A percentile compares a stretch with the other conserved stretches of the same genome.
Conservation (phyloP, 2,329 filamentous ascomycete genomes). For the Ceratocystis cubensis region DNA sequence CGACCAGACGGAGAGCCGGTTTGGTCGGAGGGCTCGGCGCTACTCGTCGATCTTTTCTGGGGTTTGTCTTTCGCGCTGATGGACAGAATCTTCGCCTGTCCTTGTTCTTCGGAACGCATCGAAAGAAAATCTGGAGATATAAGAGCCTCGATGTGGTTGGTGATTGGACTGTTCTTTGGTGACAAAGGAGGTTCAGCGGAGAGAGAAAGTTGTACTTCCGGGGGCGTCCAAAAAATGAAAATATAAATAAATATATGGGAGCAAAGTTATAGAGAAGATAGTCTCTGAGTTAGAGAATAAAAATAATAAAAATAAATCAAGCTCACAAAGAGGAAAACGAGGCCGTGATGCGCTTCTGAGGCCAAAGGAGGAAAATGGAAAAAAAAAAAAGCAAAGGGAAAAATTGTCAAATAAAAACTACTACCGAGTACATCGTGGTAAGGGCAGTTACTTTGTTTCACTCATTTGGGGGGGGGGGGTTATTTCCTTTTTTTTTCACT, state of each 20-base stretch:
- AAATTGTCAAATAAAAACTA: constrained; percentile 2
- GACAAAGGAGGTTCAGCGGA: neutral
- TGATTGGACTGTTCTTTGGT: neutral
- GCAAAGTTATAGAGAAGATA: neutral
- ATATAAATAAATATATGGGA: neutral
- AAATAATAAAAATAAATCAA: neutral
- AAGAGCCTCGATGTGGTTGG: neutral
- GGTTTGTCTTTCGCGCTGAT: constrained; percentile 16
- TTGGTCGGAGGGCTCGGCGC: neutral
- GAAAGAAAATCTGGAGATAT: constrained; percentile 17
- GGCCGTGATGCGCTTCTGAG: neutral
- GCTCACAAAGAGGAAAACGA: neutral
- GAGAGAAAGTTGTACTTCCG: neutral
- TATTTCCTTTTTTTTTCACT: neutral
- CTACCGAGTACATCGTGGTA: neutral
- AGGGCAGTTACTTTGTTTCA: neutral
- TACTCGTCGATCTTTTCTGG: neutral
- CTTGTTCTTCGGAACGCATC: constrained; percentile 20
- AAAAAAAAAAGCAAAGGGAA: neutral
- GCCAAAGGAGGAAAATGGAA: neutral
- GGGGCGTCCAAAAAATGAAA: neutral
- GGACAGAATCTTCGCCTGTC: constrained; percentile 21
- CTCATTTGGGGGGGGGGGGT: neutral
- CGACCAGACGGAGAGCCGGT: neutral
- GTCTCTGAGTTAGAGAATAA: neutral